Evolutionary conservation across 192 early-diverging fungal genomes (phyloP).

Genomic region (Dissophora ornata): DNA sequence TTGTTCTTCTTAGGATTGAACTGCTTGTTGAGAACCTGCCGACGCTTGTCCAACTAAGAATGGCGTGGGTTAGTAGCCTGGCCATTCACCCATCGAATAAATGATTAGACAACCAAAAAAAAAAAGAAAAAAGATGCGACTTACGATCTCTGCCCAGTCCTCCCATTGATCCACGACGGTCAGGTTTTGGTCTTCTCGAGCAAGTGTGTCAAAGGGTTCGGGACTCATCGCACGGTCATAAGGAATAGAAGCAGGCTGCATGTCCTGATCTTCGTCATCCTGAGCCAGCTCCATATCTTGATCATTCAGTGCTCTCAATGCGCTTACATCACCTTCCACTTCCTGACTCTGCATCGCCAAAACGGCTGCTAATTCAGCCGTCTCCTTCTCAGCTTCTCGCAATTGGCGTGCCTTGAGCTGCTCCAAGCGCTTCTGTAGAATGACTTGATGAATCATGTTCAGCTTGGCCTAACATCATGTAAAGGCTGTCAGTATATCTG

Average conservation of each 20-base stretch:
- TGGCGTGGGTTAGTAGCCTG: too few species aligned
- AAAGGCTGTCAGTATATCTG: background rate
- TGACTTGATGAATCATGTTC: conserved; percentile 81
- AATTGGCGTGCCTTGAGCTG: conserved; percentile 72
- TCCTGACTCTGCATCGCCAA: conserved; percentile 60
- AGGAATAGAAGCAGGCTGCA: conserved; percentile 47
- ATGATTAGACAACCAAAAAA: too few species aligned
- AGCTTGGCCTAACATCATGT: conserved; percentile 60
- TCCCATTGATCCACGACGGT: conserved; percentile 68
- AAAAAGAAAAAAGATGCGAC: background rate
- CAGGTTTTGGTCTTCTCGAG: conserved; percentile 65
- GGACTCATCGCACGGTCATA: conserved; percentile 77
- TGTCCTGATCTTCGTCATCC: conserved; percentile 60
- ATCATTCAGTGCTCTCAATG: conserved; percentile 33
- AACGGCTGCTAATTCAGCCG: conserved; percentile 62
- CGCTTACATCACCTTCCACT: conserved; percentile 36
- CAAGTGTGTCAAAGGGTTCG: conserved; percentile 58
- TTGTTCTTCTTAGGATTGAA: conserved; percentile 64
- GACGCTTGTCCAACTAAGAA: conserved; percentile 62
- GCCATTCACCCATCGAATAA: too few species aligned
- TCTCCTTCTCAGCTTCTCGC: conserved; percentile 66
- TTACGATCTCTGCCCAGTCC: conserved; percentile 72
- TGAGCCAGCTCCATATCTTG: conserved; percentile 58
- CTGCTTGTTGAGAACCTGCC: conserved; percentile 62
- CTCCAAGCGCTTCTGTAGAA: conserved; percentile 79